Conservation (phyloP, 2,329 filamentous ascomycete genomes). For the Trichoderma asperellum region DNA sequence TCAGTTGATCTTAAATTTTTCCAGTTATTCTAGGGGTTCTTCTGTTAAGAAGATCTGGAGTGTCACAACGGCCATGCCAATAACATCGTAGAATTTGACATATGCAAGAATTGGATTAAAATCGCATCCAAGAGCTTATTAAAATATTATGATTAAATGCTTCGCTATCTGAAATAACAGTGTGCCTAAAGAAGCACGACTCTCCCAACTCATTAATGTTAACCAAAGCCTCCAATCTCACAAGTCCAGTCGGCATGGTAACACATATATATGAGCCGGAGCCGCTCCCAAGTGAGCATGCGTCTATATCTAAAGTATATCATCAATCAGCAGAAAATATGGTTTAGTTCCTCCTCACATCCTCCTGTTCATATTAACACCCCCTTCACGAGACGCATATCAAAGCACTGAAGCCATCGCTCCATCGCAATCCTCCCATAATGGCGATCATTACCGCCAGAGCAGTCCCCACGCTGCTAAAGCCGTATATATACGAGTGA, state of each 20-base stretch:
- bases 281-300: not conserved
- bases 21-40: not conserved
- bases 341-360: not conserved
- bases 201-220: not conserved
- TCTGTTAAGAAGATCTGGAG: not conserved
- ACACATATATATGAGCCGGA: not conserved
- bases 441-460: constrained; percentile 66
- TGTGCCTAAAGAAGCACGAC: not conserved
- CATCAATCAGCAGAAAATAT: not conserved
- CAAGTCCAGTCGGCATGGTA: not conserved
- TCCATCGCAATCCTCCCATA: constrained; percentile 79
- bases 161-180: not conserved
- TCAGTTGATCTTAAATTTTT: not conserved
- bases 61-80: too few relatives aligned
- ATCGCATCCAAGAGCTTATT: not conserved
- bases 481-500: constrained; percentile 70
- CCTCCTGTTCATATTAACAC: not conserved
- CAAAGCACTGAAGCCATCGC: constrained; percentile 54
- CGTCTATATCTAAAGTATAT: not conserved
- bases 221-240: not conserved
- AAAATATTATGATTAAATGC: not conserved
- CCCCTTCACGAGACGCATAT: constrained; percentile 38
- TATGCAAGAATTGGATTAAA: too few relatives aligned
- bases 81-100: too few relatives aligned
- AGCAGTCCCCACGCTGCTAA: constrained; percentile 61